Evolutionary conservation across 495 filamentous ascomycete species (phyloP), one percentile per base, ranked within the genome.

Genomic region (Podospora tetraspora): DNA sequence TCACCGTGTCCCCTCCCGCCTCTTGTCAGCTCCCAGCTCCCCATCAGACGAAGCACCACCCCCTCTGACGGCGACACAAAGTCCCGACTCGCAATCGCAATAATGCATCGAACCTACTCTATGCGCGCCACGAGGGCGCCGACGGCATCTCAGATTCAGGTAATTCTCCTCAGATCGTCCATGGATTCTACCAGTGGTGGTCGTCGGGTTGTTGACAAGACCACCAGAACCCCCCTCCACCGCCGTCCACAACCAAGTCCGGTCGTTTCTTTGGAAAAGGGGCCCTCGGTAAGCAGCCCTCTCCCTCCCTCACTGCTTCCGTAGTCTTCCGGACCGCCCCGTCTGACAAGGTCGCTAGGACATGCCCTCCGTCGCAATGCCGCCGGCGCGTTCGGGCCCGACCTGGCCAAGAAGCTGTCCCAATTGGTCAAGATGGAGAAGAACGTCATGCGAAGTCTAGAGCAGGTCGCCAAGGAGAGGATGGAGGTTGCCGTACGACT

Each of bases 391-490:
- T 98, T 96, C 79, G 96, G 95, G 67, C 96, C 95, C 66, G 95
- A 99, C 66, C 90, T 99, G 32, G 90, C 96, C 64, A 94, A 95
- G 85, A 99, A 99, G 87, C 88, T 99, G 66, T 90, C 94, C 27
- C 92, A 96, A 84, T 87, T 99, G 43, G 95, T 99, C 68, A 98
- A 99, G 85, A 98, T 99, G 96, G 95, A 99, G 83, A 99, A 99
- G 90, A 98, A 99, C 75, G 90, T 96, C 61, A 99, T 99, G 95
- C 91, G 95, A 75, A 97, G 93, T 77, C 89, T 99, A 86, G 95
- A 98, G 78, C 84, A 94, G 63, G 95, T 98, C 57, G 91, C 93
- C 34, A 88, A 92, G 71, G 95, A 98, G 84, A 87, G 96, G 70
- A 97, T 98, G 92, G 96, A 98, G 73, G 95, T 97, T 71, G 96